Base-by-base conservation (phyloP, 441 rosid genomes). In the Macaranga tanarius region DNA sequence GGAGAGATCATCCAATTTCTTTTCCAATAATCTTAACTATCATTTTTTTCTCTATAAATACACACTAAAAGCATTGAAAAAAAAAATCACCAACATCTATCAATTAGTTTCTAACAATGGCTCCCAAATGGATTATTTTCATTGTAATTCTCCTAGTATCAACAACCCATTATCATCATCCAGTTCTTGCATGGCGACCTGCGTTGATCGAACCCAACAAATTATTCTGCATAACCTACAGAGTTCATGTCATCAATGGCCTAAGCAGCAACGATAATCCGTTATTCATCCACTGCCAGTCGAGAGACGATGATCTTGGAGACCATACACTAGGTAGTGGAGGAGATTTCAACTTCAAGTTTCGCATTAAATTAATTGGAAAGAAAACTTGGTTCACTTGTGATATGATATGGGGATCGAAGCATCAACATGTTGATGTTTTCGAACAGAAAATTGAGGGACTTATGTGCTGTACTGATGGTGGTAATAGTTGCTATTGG, bases 401-500 rank as follows among this genome's bases (percentile, higher is more conserved):
- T 38, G 26, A 16, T 5, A 2, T 67, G 5, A 1, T 8, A 13
- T 67, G 62, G 71, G 50, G 7, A 1, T 2, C 6, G 7, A 54
- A 52, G 20, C 19, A n/a, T 38, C 59, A 38, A 11, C 16, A n/a
- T 3, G 31, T 51, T 6, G 48, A n/a, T 11, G 71, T 67, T 31
- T 67, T 67, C 1, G 20, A 2, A 6, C 12, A 67, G 7, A 0
- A 2, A 0, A 9, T 54, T 1, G 50, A 67, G n/a, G 26, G 50
- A 25, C 2, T 0, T 0, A 8, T 1, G 15, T 54, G 71, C 3
- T 54, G 71, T 3, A 1, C 6, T 6, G n/a, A 48, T n/a, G 44
- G 44, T n/a, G 44, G 44, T 40, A 40, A 40, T 40, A 19, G 2
- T 67, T 67, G 71, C 48, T 67, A 16, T 38, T 54, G 71, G 62